These are phyloP conservation scores for Penstemon eatonii DNA, from an alignment of 257 asterid genomes.

Conservation along the genomic window DNA sequence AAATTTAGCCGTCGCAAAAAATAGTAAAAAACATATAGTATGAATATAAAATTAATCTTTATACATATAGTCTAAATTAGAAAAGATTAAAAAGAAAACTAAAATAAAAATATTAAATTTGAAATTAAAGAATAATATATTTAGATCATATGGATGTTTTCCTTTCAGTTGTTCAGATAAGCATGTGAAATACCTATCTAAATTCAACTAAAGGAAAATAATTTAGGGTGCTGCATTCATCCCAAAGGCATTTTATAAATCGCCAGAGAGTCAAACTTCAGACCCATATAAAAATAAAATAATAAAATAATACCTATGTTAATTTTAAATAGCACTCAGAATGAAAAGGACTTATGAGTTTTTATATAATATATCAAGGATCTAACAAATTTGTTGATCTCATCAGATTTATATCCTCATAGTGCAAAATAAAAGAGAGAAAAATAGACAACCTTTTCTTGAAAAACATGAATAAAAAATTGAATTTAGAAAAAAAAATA, in stretches of 20 bases:
- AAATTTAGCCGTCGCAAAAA: no score
- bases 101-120: no score
- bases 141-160: neutral
- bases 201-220: neutral
- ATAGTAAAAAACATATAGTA: no score
- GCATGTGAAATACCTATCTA: neutral
- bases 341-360: conserved; percentile 60
- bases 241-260: conserved; percentile 47
- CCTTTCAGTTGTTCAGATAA: conserved; percentile 1
- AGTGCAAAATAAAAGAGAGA: conserved; percentile 29
- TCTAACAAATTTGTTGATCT: conserved; percentile 35
- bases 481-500: neutral
- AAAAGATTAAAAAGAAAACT: conserved; percentile 32
- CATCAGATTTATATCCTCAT: conserved; percentile 45
- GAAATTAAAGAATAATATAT: no score
- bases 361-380: conserved; percentile 36
- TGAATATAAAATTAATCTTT: neutral
- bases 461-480: neutral
- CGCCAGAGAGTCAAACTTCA: conserved; percentile 71
- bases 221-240: conserved; percentile 18
- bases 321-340: conserved; percentile 52
- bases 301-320: no score
- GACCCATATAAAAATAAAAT: conserved; percentile 38
- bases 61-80: conserved; percentile 83
- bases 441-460: neutral